A percentile compares a stretch with the other conserved stretches of the same genome.
Evolutionary conservation across 129 eudicot genomes (phyloP).

Genomic region (Kitagawia praeruptora): DNA sequence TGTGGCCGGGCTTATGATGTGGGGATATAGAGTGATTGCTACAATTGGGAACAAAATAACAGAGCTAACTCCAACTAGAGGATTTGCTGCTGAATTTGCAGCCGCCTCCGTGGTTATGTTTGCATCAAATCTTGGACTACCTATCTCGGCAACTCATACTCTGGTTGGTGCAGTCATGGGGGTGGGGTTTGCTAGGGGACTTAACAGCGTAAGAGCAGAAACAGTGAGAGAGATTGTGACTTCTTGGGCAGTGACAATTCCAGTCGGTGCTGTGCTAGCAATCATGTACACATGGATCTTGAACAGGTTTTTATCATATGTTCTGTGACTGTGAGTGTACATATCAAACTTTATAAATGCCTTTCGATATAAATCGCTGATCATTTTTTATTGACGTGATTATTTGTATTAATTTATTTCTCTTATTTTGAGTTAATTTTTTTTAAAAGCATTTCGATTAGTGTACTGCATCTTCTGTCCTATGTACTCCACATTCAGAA

Average conservation of each 20-base stretch:
- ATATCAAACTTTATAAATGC: conserved; percentile 20
- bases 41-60: conserved; percentile 97
- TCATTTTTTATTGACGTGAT: conserved; percentile 20
- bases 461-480: background rate
- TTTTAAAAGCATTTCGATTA: background rate
- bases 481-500: background rate
- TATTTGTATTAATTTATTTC: background rate
- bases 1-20: conserved; percentile 93
- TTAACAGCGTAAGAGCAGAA: conserved; percentile 90
- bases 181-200: conserved; percentile 93
- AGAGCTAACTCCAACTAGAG: conserved; percentile 90
- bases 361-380: conserved; percentile 22
- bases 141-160: conserved; percentile 94
- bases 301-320: conserved; percentile 51
- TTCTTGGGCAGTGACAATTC: conserved; percentile 95
- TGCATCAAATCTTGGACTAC: conserved; percentile 92
- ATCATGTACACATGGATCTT: conserved; percentile 76
- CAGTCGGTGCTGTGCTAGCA: conserved; percentile 68
- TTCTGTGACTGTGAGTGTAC: conserved; percentile 31
- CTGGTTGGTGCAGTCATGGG: conserved; percentile 99
- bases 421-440: background rate
- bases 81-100: conserved; percentile 98
- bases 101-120: conserved; percentile 94
- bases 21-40: conserved; percentile 96
- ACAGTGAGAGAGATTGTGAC: conserved; percentile 90